These are phyloP conservation scores for Annona squamosa DNA, from an alignment of 164 flowering plant species.

Conservation along the genomic window DNA sequence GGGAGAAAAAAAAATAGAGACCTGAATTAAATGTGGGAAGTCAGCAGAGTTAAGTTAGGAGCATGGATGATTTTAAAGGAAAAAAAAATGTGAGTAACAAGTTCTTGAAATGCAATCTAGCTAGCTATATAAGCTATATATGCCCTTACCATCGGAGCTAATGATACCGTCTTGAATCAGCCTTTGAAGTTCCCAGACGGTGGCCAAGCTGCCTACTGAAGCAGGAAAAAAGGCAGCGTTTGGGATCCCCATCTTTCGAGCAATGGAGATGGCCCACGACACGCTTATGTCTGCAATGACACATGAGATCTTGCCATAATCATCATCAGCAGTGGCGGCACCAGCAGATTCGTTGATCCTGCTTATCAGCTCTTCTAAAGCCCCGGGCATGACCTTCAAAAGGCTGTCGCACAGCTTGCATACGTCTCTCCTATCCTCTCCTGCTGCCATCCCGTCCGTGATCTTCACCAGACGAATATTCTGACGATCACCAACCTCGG, in stretches of 20 bases:
- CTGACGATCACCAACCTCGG: background rate
- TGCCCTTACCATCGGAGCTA: conserved; percentile 8
- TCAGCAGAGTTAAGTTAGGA: too few relatives aligned
- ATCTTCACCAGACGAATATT: conserved; percentile 9
- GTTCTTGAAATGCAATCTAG: too few relatives aligned
- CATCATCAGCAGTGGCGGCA: background rate
- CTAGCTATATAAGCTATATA: too few relatives aligned
- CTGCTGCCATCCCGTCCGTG: conserved; percentile 12
- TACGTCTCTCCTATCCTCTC: conserved; percentile 9
- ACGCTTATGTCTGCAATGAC: conserved; percentile 29
- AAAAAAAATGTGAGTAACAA: too few relatives aligned
- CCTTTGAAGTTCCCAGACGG: conserved; percentile 16
- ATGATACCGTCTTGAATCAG: conserved; percentile 27
- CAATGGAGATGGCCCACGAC: conserved; percentile 30
- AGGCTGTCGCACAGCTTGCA: background rate
- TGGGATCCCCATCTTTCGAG: conserved; percentile 23
- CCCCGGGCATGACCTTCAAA: background rate
- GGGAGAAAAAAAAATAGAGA: too few relatives aligned
- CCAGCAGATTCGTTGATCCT: conserved; percentile 10
- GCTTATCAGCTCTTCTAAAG: background rate
- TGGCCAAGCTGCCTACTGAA: conserved; percentile 18
- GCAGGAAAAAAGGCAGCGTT: conserved; percentile 34
- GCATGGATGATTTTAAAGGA: too few relatives aligned
- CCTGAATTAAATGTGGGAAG: too few relatives aligned
- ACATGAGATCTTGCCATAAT: conserved; percentile 15